Conservation (phyloP, 495 filamentous ascomycete species). For the Aspergillus heteromorphus region DNA sequence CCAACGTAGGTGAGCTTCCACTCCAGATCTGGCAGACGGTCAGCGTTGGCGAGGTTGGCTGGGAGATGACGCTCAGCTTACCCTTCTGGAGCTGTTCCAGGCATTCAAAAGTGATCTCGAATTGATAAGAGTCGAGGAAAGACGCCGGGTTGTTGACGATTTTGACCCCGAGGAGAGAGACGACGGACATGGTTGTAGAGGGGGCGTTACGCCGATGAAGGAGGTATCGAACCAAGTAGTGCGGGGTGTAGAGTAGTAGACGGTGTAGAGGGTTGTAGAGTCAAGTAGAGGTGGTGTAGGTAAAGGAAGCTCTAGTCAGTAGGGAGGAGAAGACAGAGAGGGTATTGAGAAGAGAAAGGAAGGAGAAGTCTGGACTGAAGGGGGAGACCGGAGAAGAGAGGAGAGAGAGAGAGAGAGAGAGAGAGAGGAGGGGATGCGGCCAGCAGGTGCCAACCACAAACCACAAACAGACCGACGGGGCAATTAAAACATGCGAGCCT, state of each 20-base stretch:
- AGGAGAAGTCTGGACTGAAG: neutral
- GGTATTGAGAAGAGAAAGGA: neutral
- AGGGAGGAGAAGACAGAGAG: neutral
- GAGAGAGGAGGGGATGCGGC: slow-evolving; percentile 5
- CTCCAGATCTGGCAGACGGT: slow-evolving; percentile 70
- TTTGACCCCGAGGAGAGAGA: slow-evolving; percentile 90
- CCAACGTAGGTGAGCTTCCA: slow-evolving; percentile 99
- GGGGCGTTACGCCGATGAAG: slow-evolving; percentile 1
- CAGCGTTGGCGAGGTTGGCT: neutral
- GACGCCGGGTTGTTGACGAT: slow-evolving; percentile 93
- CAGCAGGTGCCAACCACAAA: neutral
- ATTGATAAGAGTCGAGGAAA: slow-evolving; percentile 83
- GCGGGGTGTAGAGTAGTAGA: too few species aligned
- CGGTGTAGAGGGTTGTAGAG: too few species aligned
- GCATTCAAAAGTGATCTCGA: slow-evolving; percentile 98
- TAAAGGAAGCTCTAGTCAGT: neutral
- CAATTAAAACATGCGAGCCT: slow-evolving; percentile 18
- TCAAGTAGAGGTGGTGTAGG: neutral
- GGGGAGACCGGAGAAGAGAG: slow-evolving; percentile 1
- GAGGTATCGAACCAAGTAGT: neutral
- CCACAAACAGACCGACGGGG: neutral
- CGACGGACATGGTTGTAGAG: slow-evolving; percentile 76
- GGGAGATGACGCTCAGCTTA: slow-evolving; percentile 23
- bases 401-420: neutral
- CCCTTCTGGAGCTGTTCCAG: slow-evolving; percentile 89